These are phyloP conservation scores for Hamamelis virginiana DNA, from an alignment of 164 flowering plant species.

Conservation along the genomic window DNA sequence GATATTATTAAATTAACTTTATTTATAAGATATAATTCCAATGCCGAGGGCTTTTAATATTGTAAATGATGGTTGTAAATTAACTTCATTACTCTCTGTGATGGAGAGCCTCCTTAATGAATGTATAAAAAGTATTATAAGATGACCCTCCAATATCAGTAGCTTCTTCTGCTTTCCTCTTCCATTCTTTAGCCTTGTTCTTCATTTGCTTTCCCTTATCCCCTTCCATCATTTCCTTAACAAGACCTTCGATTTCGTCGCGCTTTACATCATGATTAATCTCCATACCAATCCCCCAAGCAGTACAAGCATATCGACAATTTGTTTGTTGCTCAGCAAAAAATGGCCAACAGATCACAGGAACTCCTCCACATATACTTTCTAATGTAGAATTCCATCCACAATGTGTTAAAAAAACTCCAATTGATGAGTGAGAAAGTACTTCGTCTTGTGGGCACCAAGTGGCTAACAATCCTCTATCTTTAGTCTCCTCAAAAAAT, in stretches of 20 bases:
- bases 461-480: too few species aligned
- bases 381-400: too few species aligned
- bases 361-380: too few species aligned
- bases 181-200: conserved; percentile 2
- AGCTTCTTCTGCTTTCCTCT: conserved; percentile 7
- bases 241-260: conserved; percentile 2
- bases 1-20: too few species aligned
- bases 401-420: conserved; percentile 1
- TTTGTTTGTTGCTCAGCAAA: conserved; percentile 10
- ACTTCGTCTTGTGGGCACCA: too few species aligned
- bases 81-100: too few species aligned
- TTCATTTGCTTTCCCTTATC: conserved; percentile 8
- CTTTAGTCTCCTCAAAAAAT: too few species aligned
- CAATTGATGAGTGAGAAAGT: background rate
- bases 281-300: too few species aligned
- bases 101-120: conserved; percentile 4
- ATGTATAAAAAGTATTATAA: background rate
- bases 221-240: conserved; percentile 4
- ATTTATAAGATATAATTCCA: too few species aligned
- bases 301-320: too few species aligned
- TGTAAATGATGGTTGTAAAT: too few species aligned
- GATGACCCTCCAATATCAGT: conserved; percentile 3
- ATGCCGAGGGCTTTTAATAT: too few species aligned
- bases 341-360: conserved; percentile 8
- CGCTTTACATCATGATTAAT: conserved; percentile 7